Evolutionary conservation across 139 green algal genomes (phyloP).

Genomic region (Tetradesmus lagerheimii): DNA sequence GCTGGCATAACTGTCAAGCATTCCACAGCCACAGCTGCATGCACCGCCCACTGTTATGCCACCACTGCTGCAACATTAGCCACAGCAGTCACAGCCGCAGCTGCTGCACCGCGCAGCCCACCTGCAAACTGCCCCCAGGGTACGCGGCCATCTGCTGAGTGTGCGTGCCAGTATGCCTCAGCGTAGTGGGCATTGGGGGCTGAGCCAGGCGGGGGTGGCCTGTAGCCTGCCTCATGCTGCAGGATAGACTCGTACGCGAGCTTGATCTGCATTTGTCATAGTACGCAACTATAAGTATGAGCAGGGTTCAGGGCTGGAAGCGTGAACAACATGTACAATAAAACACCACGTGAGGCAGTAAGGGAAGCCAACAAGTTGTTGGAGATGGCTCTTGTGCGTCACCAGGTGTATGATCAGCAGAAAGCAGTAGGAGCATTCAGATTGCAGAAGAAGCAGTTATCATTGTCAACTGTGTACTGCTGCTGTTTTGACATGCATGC

Average conservation of each 20-base stretch:
- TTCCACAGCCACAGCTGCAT: too few species aligned
- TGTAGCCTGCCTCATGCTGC: conserved; percentile 36
- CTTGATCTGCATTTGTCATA: conserved; percentile 24
- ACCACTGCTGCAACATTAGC: neutral
- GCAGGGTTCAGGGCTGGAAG: too few species aligned
- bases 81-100: neutral
- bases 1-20: too few species aligned
- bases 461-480: too few species aligned
- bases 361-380: too few species aligned
- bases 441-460: neutral
- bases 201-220: conserved; percentile 25
- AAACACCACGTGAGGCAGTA: too few species aligned
- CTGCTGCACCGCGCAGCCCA: neutral
- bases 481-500: too few species aligned
- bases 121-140: conserved; percentile 47
- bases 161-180: conserved; percentile 45
- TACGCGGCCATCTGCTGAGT: conserved; percentile 40
- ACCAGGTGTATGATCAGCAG: too few species aligned
- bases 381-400: too few species aligned
- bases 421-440: too few species aligned
- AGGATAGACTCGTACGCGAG: conserved; percentile 45
- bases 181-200: conserved; percentile 21
- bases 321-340: too few species aligned
- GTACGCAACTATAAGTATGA: too few species aligned
- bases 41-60: neutral